Percentiles rank a stretch among this genome's conserved stretches.
phyloP scores from a whole-genome alignment of 805 yeast genomes.

The Candida tibetensis region DNA sequence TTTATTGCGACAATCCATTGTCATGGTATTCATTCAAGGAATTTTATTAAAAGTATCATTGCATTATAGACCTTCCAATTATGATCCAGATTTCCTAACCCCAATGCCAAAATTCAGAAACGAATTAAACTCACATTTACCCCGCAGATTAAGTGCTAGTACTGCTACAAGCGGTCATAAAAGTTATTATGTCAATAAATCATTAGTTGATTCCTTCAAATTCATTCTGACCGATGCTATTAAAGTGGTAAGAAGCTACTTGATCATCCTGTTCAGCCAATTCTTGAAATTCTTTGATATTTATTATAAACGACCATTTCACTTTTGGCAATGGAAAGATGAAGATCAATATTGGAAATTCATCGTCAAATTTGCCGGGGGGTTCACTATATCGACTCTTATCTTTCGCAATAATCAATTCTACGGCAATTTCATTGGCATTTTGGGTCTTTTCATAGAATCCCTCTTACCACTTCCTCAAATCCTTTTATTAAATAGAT shows the following conservation, averaged over 20 bases:
- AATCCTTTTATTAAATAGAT: constrained; percentile 62
- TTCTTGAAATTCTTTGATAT: constrained; percentile 66
- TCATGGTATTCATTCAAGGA: constrained; percentile 81
- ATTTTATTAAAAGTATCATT: constrained; percentile 63
- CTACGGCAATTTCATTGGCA: constrained; percentile 55
- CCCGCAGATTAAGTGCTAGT: constrained; percentile 16
- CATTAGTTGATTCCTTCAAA: not conserved
- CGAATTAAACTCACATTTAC: constrained; percentile 24
- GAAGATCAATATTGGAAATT: constrained; percentile 62
- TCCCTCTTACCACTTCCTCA: constrained; percentile 75
- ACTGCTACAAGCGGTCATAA: constrained; percentile 15
- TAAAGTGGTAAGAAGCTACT: constrained; percentile 10
- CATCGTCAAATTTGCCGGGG: constrained; percentile 42
- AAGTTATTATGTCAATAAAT: constrained; percentile 11
- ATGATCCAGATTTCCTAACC: constrained; percentile 32
- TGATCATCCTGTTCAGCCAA: constrained; percentile 17
- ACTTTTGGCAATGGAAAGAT: constrained; percentile 86
- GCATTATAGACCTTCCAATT: constrained; percentile 45
- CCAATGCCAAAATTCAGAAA: constrained; percentile 27
- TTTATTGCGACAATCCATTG: constrained; percentile 69
- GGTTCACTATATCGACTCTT: constrained; percentile 41
- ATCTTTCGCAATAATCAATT: constrained; percentile 31
- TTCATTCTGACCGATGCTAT: constrained; percentile 7
- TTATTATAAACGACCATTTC: constrained; percentile 57
- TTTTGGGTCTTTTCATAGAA: constrained; percentile 67